Evolutionary conservation across 306 rosid species (phyloP).

Genomic region (Prunus salicina): DNA sequence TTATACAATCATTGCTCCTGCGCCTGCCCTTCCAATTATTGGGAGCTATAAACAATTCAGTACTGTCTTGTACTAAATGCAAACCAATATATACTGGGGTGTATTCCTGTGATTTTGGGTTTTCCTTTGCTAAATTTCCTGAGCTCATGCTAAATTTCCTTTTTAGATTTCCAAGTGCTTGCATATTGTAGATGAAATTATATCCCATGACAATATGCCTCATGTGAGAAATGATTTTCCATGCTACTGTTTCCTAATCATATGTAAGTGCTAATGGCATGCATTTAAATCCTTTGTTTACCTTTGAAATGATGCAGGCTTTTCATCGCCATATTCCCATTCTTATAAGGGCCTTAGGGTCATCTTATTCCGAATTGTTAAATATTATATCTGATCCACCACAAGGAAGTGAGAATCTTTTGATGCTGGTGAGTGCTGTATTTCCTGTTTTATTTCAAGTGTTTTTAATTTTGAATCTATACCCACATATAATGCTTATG

Average conservation of each 20-base stretch:
- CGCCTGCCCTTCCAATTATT: not conserved
- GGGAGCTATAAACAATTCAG: not conserved
- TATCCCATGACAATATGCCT: not conserved
- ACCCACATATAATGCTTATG: not conserved
- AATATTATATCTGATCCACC: constrained; percentile 94
- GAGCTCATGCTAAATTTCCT: not conserved
- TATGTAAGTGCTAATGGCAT: constrained; percentile 4
- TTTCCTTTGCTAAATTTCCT: not conserved
- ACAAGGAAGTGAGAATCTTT: constrained; percentile 92
- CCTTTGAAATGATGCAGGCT: constrained; percentile 56
- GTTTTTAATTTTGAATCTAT: not conserved
- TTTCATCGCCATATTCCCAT: constrained; percentile 90
- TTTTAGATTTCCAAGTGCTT: not conserved
- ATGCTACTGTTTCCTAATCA: not conserved
- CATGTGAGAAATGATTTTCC: not conserved
- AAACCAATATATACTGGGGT: not conserved
- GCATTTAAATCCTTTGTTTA: constrained; percentile 15
- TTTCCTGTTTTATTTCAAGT: constrained; percentile 21
- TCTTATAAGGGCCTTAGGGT: constrained; percentile 83
- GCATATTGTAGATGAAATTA: not conserved
- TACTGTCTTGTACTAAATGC: not conserved
- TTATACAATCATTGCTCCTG: not conserved
- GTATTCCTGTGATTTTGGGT: not conserved
- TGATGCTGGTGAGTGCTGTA: constrained; percentile 59
- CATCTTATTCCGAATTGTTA: constrained; percentile 79